Evolutionary conservation across 148 eudicot species (phyloP).

Genomic region (Vaccinium darrowii): DNA sequence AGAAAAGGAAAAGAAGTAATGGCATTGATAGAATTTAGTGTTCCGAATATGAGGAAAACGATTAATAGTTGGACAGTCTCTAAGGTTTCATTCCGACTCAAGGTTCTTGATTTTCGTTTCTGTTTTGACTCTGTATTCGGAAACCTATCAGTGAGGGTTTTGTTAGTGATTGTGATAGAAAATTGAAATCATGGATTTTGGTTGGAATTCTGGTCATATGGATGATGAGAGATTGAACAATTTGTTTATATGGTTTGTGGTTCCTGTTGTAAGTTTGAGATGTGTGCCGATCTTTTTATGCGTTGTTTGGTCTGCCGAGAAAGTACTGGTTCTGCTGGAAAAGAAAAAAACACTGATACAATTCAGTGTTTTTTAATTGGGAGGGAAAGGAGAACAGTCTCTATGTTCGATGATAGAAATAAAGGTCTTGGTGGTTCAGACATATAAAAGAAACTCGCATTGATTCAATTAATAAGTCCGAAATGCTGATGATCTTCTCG

Average conservation of each 20-base stretch:
- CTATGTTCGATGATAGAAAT: neutral
- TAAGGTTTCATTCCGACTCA: too few species aligned
- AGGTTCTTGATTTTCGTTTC: neutral
- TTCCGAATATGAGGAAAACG: neutral
- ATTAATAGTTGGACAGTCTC: too few species aligned
- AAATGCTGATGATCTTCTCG: too few species aligned
- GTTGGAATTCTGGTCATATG: neutral
- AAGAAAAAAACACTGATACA: neutral
- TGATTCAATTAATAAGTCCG: neutral
- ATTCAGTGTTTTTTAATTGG: neutral
- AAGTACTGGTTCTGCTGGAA: neutral
- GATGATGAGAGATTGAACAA: neutral
- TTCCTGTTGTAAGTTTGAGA: neutral
- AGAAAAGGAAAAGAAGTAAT: neutral
- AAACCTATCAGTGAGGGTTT: neutral
- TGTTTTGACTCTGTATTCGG: neutral
- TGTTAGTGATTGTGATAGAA: neutral
- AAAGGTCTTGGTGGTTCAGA: neutral
- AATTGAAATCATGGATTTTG: neutral
- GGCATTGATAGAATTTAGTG: neutral
- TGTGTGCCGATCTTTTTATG: neutral
- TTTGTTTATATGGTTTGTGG: neutral
- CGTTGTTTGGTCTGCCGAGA: constrained; percentile 2
- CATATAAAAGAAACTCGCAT: neutral
- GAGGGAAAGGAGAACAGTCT: neutral